Evolutionary conservation across 2,329 filamentous ascomycete species (phyloP), one percentile per base, ranked within the genome.

Genomic region (Aspergillus alliaceus): DNA sequence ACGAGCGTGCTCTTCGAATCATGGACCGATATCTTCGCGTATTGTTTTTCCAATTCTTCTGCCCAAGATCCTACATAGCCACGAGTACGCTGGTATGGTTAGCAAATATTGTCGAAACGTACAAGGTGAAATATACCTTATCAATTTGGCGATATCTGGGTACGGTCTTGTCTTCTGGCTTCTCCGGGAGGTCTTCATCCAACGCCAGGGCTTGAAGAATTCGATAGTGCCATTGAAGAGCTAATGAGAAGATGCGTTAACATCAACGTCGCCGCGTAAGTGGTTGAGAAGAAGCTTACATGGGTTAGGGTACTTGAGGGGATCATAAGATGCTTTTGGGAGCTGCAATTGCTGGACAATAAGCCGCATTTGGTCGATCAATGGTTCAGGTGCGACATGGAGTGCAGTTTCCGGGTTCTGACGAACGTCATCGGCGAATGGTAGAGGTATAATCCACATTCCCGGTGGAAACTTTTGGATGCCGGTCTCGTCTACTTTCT

Each of bases 221-320:
- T 60, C 86, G 88, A 79, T 98, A 99, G 77, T 98, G 95, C 93
- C 93, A 99, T 76, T 99, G 95, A 24, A 99, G 80, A 8, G 90
- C 84, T 69, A 50, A 6, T 14, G n/a, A 14, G 15, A 4, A 7
- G 29, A 62, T 61, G 39, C 50, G 29, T 31, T 53, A 53, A 32
- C 22, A 18, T 35, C 11, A 6, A 4, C 11, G 7, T 5, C 20
- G 4, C 11, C 11, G 1, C 12, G 35, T n/a, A n/a, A 2, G 20
- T 3, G 7, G 8, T 15, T 20, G 27, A 4, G 15, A 44, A 29
- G n/a, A 37, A n/a, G 39, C 75, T 60, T 66, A 77, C 77, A 70
- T 9, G 93, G 92, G 60, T 99, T 99, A 0, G 95, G 91, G 68
- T 97, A 98, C 68, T 89, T 95, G 1, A 81, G 79, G 1, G 93